Conservation (phyloP, 192 early-diverging fungal genomes). For the Gryganskiella cystojenkinii region DNA sequence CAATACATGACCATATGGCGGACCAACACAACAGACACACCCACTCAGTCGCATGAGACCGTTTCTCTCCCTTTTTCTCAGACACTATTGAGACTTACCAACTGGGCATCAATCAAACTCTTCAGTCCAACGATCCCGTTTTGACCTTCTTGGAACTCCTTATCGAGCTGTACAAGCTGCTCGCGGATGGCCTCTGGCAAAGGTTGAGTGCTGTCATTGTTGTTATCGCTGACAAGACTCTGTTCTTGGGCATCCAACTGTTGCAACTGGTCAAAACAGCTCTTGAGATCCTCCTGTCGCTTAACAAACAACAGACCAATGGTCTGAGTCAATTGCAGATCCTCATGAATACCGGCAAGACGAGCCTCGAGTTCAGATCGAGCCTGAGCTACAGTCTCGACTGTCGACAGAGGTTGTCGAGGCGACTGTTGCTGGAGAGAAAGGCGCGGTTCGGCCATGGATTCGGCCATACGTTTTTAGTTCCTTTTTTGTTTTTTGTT, state of each 20-base stretch:
- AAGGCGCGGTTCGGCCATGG: background rate
- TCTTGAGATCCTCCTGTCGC: conserved; percentile 37
- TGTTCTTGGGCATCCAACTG: conserved; percentile 20
- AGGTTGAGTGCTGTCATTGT: conserved; percentile 1
- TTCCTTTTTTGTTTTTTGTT: too few species aligned
- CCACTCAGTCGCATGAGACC: too few species aligned
- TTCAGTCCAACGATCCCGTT: conserved; percentile 44
- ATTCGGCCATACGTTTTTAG: too few species aligned
- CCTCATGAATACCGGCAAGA: conserved; percentile 27
- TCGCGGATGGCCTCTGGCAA: conserved; percentile 36
- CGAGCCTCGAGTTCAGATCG: conserved; percentile 39
- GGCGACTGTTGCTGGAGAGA: background rate
- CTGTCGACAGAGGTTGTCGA: conserved; percentile 27
- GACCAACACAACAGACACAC: too few species aligned
- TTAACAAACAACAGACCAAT: conserved; percentile 48
- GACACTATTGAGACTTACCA: too few species aligned
- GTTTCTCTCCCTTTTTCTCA: background rate
- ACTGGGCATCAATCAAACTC: conserved; percentile 45
- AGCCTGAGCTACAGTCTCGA: conserved; percentile 38
- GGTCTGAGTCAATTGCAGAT: conserved; percentile 44
- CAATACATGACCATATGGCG: too few species aligned
- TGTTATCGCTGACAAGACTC: background rate
- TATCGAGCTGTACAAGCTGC: conserved; percentile 31
- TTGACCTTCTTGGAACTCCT: conserved; percentile 46
- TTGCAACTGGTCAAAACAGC: conserved; percentile 37